Evolutionary conservation across 2,329 filamentous ascomycete genomes (phyloP).

Genomic region (Trichophaea hybrida): DNA sequence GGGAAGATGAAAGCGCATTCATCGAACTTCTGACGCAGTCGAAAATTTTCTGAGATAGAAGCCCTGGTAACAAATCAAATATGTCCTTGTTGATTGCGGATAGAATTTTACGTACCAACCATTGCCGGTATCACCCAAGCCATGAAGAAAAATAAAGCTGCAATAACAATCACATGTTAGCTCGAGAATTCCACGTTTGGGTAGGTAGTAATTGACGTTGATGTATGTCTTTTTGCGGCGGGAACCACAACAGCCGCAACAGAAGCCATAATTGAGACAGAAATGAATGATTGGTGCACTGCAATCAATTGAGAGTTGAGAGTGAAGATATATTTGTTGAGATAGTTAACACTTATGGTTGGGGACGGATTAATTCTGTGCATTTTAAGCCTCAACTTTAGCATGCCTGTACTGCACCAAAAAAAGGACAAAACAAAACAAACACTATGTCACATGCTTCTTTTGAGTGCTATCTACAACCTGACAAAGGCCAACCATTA

Average conservation of each 20-base stretch:
- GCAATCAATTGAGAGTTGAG: not conserved
- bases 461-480: no score
- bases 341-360: no score
- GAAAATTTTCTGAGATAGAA: constrained; percentile 74
- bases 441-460: no score
- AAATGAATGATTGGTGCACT: no score
- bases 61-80: constrained; percentile 36
- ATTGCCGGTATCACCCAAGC: constrained; percentile 67
- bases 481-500: no score
- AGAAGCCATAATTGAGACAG: constrained; percentile 15
- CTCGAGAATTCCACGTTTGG: not conserved
- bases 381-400: no score
- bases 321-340: no score
- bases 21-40: constrained; percentile 61
- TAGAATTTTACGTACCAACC: constrained; percentile 46
- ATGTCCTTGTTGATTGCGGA: not conserved
- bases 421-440: no score
- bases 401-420: no score
- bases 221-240: constrained; percentile 69
- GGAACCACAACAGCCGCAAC: constrained; percentile 54
- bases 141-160: constrained; percentile 79
- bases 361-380: no score
- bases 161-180: constrained; percentile 9
- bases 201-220: constrained; percentile 39
- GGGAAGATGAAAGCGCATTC: constrained; percentile 92